Percentiles rank a stretch among this genome's conserved stretches.
These are phyloP conservation scores for Madurella fahalii DNA, from an alignment of 2,329 filamentous ascomycete species.

Conservation along the genomic window DNA sequence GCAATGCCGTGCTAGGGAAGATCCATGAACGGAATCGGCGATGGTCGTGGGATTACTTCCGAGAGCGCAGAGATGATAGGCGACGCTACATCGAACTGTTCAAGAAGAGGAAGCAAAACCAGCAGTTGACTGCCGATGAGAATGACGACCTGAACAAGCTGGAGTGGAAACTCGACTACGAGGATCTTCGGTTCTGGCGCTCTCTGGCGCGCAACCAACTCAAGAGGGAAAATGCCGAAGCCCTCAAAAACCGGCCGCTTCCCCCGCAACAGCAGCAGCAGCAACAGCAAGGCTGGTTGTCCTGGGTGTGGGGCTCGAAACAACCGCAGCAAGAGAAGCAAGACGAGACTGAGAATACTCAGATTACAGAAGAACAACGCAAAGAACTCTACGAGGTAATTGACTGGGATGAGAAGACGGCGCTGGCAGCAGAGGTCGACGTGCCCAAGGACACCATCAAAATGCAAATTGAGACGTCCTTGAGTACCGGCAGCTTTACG, in stretches of 20 bases:
- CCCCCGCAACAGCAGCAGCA: slow-evolving; percentile 49
- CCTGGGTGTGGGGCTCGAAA: slow-evolving; percentile 88
- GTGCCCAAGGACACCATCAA: slow-evolving; percentile 88
- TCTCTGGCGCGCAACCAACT: slow-evolving; percentile 91
- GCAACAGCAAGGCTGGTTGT: slow-evolving; percentile 80
- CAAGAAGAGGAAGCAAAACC: slow-evolving; percentile 82
- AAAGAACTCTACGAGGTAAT: slow-evolving; percentile 97
- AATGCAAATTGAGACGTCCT: slow-evolving; percentile 83
- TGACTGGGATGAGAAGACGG: slow-evolving; percentile 96
- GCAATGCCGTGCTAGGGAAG: slow-evolving; percentile 81
- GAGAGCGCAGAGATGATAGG: slow-evolving; percentile 85
- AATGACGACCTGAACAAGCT: slow-evolving; percentile 67
- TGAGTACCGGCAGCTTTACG: slow-evolving; percentile 96
- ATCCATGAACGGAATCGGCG: slow-evolving; percentile 90
- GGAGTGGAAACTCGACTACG: slow-evolving; percentile 85
- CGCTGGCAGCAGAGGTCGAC: slow-evolving; percentile 81
- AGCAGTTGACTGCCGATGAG: slow-evolving; percentile 67
- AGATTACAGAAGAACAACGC: slow-evolving; percentile 92
- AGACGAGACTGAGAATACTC: slow-evolving; percentile 69
- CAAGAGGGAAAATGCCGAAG: slow-evolving; percentile 87
- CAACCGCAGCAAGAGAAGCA: slow-evolving; percentile 44
- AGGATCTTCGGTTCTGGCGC: slow-evolving; percentile 95
- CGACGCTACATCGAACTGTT: slow-evolving; percentile 87
- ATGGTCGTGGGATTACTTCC: slow-evolving; percentile 97
- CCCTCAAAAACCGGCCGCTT: slow-evolving; percentile 64